Evolutionary conservation across 495 filamentous ascomycete species (phyloP).

Genomic region (Aspergillus heteromorphus): DNA sequence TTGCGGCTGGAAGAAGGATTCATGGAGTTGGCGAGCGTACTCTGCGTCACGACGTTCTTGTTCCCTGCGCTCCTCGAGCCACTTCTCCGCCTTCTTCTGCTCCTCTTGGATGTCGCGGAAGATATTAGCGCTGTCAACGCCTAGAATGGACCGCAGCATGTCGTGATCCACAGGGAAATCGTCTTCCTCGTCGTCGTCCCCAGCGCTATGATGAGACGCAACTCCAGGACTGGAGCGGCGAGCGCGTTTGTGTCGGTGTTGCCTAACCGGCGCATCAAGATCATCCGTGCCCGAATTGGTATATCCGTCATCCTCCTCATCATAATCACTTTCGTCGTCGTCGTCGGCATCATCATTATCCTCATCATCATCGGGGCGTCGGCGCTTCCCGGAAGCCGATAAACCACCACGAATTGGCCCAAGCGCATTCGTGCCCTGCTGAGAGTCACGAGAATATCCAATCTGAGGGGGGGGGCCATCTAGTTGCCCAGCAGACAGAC

Average conservation of each 20-base stretch:
- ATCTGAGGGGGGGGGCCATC: slow-evolving; percentile 7
- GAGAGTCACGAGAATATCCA: not conserved
- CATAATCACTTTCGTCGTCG: not conserved
- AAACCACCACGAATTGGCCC: not conserved
- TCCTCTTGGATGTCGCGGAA: slow-evolving; percentile 33
- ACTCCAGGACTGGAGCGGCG: not conserved
- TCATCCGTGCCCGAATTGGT: slow-evolving; percentile 8
- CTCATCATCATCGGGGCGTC: not conserved
- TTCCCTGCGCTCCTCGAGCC: slow-evolving; percentile 25
- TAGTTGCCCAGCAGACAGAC: slow-evolving; percentile 5
- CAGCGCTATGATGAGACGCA: not conserved
- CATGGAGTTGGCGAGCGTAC: slow-evolving; percentile 39
- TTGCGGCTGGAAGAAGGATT: slow-evolving; percentile 10
- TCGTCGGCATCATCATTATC: not conserved
- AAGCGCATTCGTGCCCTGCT: too few relatives aligned
- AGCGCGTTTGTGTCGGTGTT: not conserved
- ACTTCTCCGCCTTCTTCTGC: slow-evolving; percentile 31
- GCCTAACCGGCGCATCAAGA: slow-evolving; percentile 9
- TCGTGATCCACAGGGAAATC: slow-evolving; percentile 4
- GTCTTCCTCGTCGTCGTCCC: not conserved
- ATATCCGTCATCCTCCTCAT: slow-evolving; percentile 1
- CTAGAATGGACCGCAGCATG: slow-evolving; percentile 19
- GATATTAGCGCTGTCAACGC: slow-evolving; percentile 23
- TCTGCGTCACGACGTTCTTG: slow-evolving; percentile 45
- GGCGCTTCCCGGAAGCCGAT: slow-evolving; percentile 13